Base-by-base conservation (phyloP, 345 rosid genomes). In the Syzygium jambos region DNA sequence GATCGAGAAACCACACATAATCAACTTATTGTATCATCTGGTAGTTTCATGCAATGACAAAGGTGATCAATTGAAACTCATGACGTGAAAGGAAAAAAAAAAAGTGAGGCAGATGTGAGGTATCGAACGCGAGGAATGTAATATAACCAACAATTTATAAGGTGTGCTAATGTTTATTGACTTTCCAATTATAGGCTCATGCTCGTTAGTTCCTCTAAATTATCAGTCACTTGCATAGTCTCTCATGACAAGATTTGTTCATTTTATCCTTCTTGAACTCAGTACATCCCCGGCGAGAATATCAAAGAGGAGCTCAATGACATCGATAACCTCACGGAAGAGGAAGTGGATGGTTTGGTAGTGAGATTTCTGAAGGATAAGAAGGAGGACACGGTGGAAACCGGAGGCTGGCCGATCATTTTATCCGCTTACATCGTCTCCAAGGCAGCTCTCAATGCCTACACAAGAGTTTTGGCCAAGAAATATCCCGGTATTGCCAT, bases 261-360 rank as follows among this genome's bases (percentile, higher is more conserved):
- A 65, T 65, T 19, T 17, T 30, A 65, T 65, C 23, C 78, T 84
- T 43, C 14, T 16, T 54, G 5, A 25, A 53, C n/a, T 41, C 73
- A 89, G 90, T 55, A 23, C 9, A 30, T 89, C 14, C 61, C 89
- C 15, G 49, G 88, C 10, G 84, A 82, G 85, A 65, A 43, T 41
- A 65, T 88, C 27, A 87, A 53, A 51, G 84, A 51, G 57, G 88
- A 61, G 56, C 86, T 87, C 82, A 13, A 30, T 6, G 73, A 86
- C 23, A 84, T 49, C 38, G 85, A 29, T 21, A 34, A 38, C 84
- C 87, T 88, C 59, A 85, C 88, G 34, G 85, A 65, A 41, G 86
- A 91, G 85, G 88, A 84, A 61, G 61, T 91, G 16, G 92, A 89
- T 53, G 53, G 53, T 6, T 25, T 91, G 25, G 89, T 89, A 52